Evolutionary conservation across 768 basidiomycete genomes (phyloP).

Genomic region (Kwoniella botswanensis): DNA sequence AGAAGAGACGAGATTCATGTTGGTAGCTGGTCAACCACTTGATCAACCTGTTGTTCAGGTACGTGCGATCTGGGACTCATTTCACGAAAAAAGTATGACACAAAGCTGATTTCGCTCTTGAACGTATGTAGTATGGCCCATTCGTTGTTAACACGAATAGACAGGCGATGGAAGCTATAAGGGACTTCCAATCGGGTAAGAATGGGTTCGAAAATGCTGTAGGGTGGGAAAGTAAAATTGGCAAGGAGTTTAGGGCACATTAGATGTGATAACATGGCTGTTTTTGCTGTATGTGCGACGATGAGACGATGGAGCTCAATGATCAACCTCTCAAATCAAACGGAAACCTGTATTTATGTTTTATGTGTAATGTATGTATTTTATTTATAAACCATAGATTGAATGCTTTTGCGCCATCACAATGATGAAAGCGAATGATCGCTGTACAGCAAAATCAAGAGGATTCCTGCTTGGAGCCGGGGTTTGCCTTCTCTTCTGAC

Average conservation of each 20-base stretch:
- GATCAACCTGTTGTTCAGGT: constrained; percentile 81
- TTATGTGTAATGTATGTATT: no score
- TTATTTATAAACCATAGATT: no score
- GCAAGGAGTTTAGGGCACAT: constrained; percentile 27
- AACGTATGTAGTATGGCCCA: constrained; percentile 43
- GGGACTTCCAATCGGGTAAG: constrained; percentile 74
- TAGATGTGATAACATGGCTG: neutral
- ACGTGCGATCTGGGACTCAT: neutral
- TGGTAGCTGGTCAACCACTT: constrained; percentile 85
- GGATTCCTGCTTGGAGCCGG: no score
- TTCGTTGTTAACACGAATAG: constrained; percentile 77
- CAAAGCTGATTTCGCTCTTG: constrained; percentile 61
- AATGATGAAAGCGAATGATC: no score
- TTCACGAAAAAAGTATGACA: constrained; percentile 63
- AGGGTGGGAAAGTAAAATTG: constrained; percentile 85
- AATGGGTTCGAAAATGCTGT: constrained; percentile 93
- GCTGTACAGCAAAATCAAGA: no score
- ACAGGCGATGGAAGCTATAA: constrained; percentile 79
- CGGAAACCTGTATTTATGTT: no score
- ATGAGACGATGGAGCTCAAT: constrained; percentile 2
- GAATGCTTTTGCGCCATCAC: no score
- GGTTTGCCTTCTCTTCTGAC: no score
- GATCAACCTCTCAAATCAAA: no score
- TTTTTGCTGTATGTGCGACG: neutral
- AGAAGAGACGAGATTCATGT: constrained; percentile 72